Evolutionary conservation across 2,329 filamentous ascomycete genomes (phyloP), one percentile per base, ranked within the genome.

Genomic region (Rutstroemia sp.): DNA sequence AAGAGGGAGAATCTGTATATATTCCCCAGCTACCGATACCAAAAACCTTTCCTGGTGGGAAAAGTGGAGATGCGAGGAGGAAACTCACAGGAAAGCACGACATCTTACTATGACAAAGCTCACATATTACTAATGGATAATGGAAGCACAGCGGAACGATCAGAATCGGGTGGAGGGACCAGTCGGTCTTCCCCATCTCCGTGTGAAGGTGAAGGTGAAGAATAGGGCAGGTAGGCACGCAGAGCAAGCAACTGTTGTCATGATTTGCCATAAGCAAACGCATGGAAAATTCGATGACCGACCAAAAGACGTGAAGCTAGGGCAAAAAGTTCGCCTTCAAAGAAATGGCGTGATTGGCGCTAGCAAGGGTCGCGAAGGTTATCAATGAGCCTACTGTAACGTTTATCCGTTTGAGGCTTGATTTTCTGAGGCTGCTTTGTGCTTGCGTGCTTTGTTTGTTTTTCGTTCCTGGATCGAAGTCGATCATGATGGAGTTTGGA

Each of bases 311-410:
- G 30, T 34, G 30, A 4, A 34, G 10, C 10, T 34, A 10, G 8
- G 10, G 12, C 30, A 4, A 10, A 46, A 25, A 23, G 12, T 1
- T 46, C 42, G 42, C n/a, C 19, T 46, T 21, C 19, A 23, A 46
- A 46, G 42, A 44, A 42, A 55, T 55, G 53, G 53, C 53, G 53
- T 55, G 53, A 55, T 55, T 41, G 53, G 34, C 53, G 46, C 53
- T 55, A 55, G 53, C 42, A 55, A 21, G 53, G 53, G 50, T 55
- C 19, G 5, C 25, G 18, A 37, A 42, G 30, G 30, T 34, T 34
- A 34, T 34, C 30, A 12, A 34, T 34, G 30, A 34, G 30, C 4
- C 30, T 34, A 34, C 30, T 34, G 30, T 34, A 34, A 34, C 30
- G 30, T 14, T 34, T 34, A 34, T 34, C 30, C 30, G 10, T 34